Base-by-base conservation (phyloP, 225 moss, liverwort and hornwort species). In the Rhytidiadelphus loreus region DNA sequence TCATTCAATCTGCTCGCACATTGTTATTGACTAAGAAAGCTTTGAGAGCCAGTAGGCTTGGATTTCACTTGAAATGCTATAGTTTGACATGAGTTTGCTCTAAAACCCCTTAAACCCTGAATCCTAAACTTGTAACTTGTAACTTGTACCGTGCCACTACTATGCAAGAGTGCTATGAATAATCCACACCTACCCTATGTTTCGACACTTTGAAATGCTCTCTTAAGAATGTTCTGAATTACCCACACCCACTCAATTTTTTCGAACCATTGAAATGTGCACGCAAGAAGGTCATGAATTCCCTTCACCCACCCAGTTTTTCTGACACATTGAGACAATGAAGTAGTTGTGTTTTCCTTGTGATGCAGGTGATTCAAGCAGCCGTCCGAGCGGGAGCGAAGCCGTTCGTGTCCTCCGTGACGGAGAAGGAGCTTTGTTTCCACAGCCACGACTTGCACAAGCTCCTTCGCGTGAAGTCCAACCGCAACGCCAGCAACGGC, bases 351-450 rank as follows among this genome's bases (percentile, higher is more conserved):
- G 55, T n/a, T 62, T 30, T 56, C 19, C 69, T 77, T 33, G 48
- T 72, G 56, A 19, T 53, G 37, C 76, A 91, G 81, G 84, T 98
- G 28, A 92, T 95, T 41, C 84, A 76, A 58, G 84, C 93, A 50
- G 96, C 95, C 53, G 56, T 87, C n/a, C 90, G 93, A 55, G 93
- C 82, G n/a, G 98, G 96, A 62, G 95, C 92, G 17, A 96, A 90
- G 87, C 78, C 93, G 26, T 83, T 93, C 20, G 81, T 96, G 73
- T 95, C 92, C 56, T 87, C 90, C 43, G 85, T 98, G 44, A 91
- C 92, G n/a, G 95, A 95, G 52, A 89, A 90, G 20, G 96, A 96
- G 86, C 93, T 96, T 28, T 90, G 89, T 58, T 86, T 98, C 62
- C 89, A 93, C 64, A 91, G 92, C 58, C 77, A 91, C 74, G 93